Conservation (phyloP, 1,139 yeast genomes). For the Trichomonascaceae sp. region DNA sequence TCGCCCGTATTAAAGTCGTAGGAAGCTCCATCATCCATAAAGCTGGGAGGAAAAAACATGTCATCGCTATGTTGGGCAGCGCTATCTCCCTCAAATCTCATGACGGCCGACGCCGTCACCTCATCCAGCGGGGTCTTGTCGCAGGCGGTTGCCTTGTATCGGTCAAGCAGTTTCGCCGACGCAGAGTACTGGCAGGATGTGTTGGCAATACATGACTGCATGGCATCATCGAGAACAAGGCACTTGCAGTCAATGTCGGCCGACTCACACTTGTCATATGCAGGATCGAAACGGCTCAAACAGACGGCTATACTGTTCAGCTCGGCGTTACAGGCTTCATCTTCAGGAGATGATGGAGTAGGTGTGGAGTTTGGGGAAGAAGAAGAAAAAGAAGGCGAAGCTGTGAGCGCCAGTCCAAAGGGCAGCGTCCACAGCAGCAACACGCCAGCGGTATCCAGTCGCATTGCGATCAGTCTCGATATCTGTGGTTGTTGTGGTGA, state of each 20-base stretch:
- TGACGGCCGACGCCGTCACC: conserved; percentile 2
- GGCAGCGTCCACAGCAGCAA: no score
- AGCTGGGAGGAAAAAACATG: conserved; percentile 10
- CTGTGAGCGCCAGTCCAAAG: no score
- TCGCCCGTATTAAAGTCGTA: conserved; percentile 1
- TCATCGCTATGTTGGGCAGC: conserved; percentile 15
- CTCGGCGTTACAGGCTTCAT: no score
- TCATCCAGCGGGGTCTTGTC: neutral
- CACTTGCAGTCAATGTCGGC: neutral
- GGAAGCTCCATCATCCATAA: conserved; percentile 7
- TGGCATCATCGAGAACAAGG: neutral
- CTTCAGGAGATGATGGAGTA: no score
- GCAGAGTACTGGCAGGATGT: neutral
- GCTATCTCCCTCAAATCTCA: conserved; percentile 15
- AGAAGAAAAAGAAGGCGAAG: no score
- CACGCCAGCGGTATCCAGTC: no score
- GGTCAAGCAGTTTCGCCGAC: neutral
- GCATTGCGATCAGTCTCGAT: no score
- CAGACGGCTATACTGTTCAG: no score
- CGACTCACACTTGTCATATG: neutral
- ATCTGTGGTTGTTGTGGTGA: no score
- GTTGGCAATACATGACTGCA: neutral
- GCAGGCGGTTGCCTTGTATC: neutral
- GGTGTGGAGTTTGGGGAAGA: no score
- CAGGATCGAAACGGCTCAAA: no score